A percentile compares a stretch with the other conserved stretches of the same genome.
Evolutionary conservation across 1,284 basidiomycete species (phyloP).

Genomic region (Vanrija sp.): DNA sequence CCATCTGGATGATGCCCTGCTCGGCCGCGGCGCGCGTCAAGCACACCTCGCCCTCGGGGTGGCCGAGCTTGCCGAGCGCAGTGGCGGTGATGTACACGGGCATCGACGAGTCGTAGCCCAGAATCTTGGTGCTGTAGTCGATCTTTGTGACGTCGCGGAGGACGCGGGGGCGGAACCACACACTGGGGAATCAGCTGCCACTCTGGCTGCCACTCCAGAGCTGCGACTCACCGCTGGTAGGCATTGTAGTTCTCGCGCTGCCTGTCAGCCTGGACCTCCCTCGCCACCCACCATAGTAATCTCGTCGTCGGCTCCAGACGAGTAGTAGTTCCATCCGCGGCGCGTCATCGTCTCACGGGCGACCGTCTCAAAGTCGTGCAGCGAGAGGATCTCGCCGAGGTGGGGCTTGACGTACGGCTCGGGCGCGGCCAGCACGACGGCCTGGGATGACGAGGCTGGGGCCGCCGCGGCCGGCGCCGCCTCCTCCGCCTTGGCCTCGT

Average conservation of each 20-base stretch:
- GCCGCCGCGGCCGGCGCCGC: conserved; percentile 33
- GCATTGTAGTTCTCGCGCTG: conserved; percentile 78
- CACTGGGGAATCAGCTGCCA: conserved; percentile 50
- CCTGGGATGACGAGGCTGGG: conserved; percentile 35
- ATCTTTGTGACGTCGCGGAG: conserved; percentile 73
- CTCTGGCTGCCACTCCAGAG: too few species aligned
- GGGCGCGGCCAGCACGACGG: conserved; percentile 10
- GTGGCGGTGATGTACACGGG: conserved; percentile 66
- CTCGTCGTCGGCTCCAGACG: conserved; percentile 81
- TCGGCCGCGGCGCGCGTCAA: conserved; percentile 79
- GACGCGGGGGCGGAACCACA: conserved; percentile 91
- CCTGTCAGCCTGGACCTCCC: conserved; percentile 12
- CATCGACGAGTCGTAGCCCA: conserved; percentile 68
- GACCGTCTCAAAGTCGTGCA: conserved; percentile 88
- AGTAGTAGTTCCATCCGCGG: conserved; percentile 87
- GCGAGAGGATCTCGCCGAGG: conserved; percentile 71
- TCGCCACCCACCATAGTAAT: conserved; percentile 58
- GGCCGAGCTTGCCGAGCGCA: conserved; percentile 71
- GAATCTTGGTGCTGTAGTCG: conserved; percentile 75
- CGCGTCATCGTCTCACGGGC: conserved; percentile 68
- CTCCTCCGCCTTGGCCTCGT: conserved; percentile 14
- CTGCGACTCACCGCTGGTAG: conserved; percentile 63
- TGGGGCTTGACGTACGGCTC: conserved; percentile 54
- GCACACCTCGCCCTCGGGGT: conserved; percentile 85
- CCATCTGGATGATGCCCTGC: conserved; percentile 83